A percentile compares a stretch with the other conserved stretches of the same genome.
These are phyloP conservation scores for Tuber calosporum DNA, from an alignment of 495 filamentous ascomycete species.

Conservation along the genomic window DNA sequence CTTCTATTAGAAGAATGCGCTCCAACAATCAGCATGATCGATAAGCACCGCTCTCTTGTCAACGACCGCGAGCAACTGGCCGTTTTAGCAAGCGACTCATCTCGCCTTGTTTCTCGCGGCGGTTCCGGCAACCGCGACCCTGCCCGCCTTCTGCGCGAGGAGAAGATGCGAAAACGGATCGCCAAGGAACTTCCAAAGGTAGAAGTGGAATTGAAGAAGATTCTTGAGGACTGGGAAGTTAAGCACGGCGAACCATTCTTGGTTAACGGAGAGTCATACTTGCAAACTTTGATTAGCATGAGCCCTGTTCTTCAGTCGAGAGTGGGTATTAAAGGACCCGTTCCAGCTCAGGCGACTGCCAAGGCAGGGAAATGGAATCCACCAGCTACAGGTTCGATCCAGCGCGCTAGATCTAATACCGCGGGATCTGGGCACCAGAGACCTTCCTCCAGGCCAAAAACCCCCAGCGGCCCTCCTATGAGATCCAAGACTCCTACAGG, in stretches of 20 bases:
- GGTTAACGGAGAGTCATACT: constrained; percentile 83
- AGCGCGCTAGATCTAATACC: constrained; percentile 18
- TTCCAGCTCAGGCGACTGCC: constrained; percentile 14
- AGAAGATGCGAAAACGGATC: constrained; percentile 97
- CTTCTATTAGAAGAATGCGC: constrained; percentile 77
- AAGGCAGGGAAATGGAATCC: constrained; percentile 21
- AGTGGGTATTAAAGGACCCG: constrained; percentile 14
- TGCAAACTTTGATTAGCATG: constrained; percentile 82
- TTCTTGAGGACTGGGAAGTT: constrained; percentile 82
- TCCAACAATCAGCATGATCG: constrained; percentile 71
- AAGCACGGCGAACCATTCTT: constrained; percentile 89
- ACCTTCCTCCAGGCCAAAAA: constrained; percentile 29
- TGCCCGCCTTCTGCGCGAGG: constrained; percentile 85
- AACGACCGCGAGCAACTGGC: constrained; percentile 79
- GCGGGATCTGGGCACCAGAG: constrained; percentile 11
- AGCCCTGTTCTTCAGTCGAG: constrained; percentile 43
- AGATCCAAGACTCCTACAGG: constrained; percentile 36
- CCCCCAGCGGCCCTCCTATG: constrained; percentile 27
- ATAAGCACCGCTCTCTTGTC: constrained; percentile 74
- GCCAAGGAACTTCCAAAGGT: constrained; percentile 92
- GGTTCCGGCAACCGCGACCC: constrained; percentile 85
- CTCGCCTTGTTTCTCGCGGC: constrained; percentile 78
- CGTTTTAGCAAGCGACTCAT: constrained; percentile 87
- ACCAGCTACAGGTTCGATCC: constrained; percentile 2
- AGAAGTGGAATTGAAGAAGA: constrained; percentile 68